phyloP scores from a whole-genome alignment of 2,329 filamentous ascomycete species.

The Phyllosticta citribraziliensis region DNA sequence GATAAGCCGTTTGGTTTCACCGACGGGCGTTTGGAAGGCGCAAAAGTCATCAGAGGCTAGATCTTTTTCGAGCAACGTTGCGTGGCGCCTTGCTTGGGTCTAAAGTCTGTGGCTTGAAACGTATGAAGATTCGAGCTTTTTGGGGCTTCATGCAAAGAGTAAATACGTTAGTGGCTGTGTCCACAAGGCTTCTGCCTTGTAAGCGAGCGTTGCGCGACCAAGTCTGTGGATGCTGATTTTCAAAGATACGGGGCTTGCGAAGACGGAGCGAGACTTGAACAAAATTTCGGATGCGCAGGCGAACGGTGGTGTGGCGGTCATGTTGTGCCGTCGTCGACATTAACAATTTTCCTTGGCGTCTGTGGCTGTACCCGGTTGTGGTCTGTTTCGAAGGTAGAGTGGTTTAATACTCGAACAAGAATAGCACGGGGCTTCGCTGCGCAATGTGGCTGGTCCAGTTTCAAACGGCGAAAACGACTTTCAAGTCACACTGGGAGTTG shows the following conservation, averaged over 20 bases:
- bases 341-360: background rate
- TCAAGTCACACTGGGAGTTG: background rate
- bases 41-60: background rate
- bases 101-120: background rate
- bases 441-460: background rate
- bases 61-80: background rate
- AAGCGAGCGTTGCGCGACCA: background rate
- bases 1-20: background rate
- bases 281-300: background rate
- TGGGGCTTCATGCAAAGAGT: background rate
- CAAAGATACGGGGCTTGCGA: background rate
- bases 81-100: background rate
- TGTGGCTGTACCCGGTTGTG: background rate
- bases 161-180: background rate
- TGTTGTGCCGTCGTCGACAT: background rate
- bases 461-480: background rate
- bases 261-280: background rate
- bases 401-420: background rate
- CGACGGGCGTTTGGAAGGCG: background rate
- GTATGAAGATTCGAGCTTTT: background rate
- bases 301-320: background rate
- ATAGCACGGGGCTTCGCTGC: background rate
- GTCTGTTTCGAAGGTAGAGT: background rate
- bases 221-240: background rate
- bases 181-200: background rate